Evolutionary conservation across 2,329 filamentous ascomycete genomes (phyloP), one percentile per base, ranked within the genome.

Genomic region (Pyricularia pennisetigena): DNA sequence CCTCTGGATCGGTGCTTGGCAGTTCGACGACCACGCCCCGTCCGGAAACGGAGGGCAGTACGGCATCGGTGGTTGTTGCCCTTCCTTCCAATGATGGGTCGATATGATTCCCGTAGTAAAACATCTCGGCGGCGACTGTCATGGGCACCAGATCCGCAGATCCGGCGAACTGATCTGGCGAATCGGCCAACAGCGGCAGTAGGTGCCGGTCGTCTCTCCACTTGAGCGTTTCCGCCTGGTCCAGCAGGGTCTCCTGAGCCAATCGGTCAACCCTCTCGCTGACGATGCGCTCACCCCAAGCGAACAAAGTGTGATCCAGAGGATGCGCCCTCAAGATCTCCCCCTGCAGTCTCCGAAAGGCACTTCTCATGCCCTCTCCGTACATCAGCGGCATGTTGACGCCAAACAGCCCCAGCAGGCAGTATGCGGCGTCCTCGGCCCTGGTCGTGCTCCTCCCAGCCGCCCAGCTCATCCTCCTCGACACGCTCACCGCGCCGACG

Each of bases 391-490:
- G 70, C 70, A 73, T 71, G 64, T 69, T 65, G 20, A 71, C 63
- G 28, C 70, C 68, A 30, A 72, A 72, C 3, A 73, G 66, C 2
- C 71, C 71, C 7, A 73, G 67, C 23, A 73, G 69, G 64, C 69
- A 71, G 69, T 73, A 73, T 3, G 71, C 71, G 20, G 28, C n/a
- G 61, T 73, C 72, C 28, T 73, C 72, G 49, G 68, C 16, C 8
- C 71, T 69, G 12, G 67, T 68, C 1, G 72, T 73, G 59, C 63
- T 26, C 4, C 71, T 69, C 3, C 26, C 3, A 0, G 70, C 41
- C 0, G 71, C 71, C 71, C 71, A 73, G 7, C 68, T 70, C 69
- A 72, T 73, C 10, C 70, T 68, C 12, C 10, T 32, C 16, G 20
- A 26, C 24, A 29, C 28, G 35, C 24, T 69, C 23, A 24, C 65